Conservation (phyloP, 495 filamentous ascomycete species). For the Talaromyces proteolyticus region DNA sequence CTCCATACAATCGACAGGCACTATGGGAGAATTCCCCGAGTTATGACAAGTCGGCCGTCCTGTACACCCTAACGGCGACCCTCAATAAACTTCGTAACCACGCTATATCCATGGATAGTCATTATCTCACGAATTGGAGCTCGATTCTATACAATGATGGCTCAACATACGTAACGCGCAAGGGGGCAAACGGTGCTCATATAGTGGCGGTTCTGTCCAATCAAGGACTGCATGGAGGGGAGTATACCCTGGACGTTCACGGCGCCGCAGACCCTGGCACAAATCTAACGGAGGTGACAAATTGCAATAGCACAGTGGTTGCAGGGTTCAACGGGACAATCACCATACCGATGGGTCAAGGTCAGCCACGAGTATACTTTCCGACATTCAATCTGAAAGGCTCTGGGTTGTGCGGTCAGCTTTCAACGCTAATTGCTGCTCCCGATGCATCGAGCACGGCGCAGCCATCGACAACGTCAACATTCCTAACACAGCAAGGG, state of each 20-base stretch:
- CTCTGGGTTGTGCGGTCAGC: slow-evolving; percentile 17
- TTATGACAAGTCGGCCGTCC: slow-evolving; percentile 46
- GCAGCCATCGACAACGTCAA: background rate
- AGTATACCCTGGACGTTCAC: slow-evolving; percentile 35
- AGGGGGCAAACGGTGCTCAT: slow-evolving; percentile 44
- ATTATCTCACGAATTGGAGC: slow-evolving; percentile 44
- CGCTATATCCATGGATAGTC: slow-evolving; percentile 39
- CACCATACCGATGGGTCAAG: slow-evolving; percentile 28
- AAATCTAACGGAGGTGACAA: slow-evolving; percentile 38
- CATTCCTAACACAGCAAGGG: background rate
- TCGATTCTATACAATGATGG: slow-evolving; percentile 42
- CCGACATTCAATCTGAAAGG: slow-evolving; percentile 13
- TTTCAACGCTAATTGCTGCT: background rate
- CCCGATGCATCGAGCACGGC: background rate
- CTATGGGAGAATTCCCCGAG: slow-evolving; percentile 49
- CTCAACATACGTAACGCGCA: slow-evolving; percentile 50
- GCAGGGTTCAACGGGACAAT: slow-evolving; percentile 26
- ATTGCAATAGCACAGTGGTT: slow-evolving; percentile 32
- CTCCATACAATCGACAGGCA: slow-evolving; percentile 61
- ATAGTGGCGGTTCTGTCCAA: slow-evolving; percentile 53
- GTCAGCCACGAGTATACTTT: slow-evolving; percentile 38
- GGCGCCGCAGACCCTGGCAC: slow-evolving; percentile 28
- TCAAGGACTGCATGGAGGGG: slow-evolving; percentile 34
- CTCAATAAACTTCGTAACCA: slow-evolving; percentile 54
- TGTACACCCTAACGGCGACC: slow-evolving; percentile 51